Evolutionary conservation across 768 basidiomycete species (phyloP), one percentile per base, ranked within the genome.

Genomic region (Suillus variegatus): DNA sequence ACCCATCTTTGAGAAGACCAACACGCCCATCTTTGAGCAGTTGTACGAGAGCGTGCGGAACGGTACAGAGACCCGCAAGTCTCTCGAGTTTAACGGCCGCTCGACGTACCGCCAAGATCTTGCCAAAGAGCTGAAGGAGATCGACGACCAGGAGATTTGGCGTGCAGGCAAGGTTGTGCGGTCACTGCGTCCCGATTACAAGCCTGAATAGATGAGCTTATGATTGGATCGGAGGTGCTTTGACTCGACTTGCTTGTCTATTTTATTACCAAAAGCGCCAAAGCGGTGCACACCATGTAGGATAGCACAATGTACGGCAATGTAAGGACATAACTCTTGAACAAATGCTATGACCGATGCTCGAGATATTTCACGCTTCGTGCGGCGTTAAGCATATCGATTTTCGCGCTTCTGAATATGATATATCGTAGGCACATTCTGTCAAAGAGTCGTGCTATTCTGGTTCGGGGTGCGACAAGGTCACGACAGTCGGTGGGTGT

Each of bases 121-220:
- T 67, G 90, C 90, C 69, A 90, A 87, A 82, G 97, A 99, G 81
- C 86, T 97, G 66, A 90, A 87, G 75, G 94, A 93, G 78, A 99
- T 99, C 74, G 90, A 99, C 81, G 88, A 94, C 80, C 97, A 98
- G 81, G 97, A 98, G 84, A 98, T 99, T 78, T 99, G 97, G 97
- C 84, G 94, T 66, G 96, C 97, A 68, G 95, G 90, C 87, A 95
- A 97, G 85, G 87, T 87, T 66, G 96, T 99, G 62, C 91, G 96
- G 66, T 90, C 90, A 18, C 81, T 97, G 75, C 91, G 93, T 68
- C 93, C 93, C 51, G 93, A 94, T 74, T 87, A 88, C 82, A 93
- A 91, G 82, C 78, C 89, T 49, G 87, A 88, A 69, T 87, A 78
- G 60, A 60, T 25, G 38, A 10, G 38, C 36, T 38, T 38, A 22